Base-by-base conservation (phyloP, 2,329 filamentous ascomycete species). In the Microdochium bolleyi region DNA sequence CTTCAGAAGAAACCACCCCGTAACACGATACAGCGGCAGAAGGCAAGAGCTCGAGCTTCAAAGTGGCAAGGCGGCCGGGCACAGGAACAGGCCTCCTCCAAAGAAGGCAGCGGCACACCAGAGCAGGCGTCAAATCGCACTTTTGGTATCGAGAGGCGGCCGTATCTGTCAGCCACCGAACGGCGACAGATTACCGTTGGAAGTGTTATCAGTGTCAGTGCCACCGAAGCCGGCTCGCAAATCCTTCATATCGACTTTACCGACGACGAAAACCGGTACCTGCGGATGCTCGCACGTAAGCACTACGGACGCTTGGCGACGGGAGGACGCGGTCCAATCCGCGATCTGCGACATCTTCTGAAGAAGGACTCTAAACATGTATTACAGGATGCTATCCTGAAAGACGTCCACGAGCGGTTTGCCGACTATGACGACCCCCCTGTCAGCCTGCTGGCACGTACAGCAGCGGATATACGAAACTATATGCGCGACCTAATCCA, bases 401-500 rank as follows among this genome's bases (percentile, higher is more conserved):
- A 56, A 3, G 50, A 54, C n/a, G 57, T 63, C 52, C 50, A 51
- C 9, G 48, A 52, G 4, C 48, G 55, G 8, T 66, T 46, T 19
- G 21, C 19, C 10, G 41, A 7, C 5, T 19, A 66, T 48, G 22
- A 48, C 3, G 51, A 58, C 32, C 48, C 55, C 16, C 64, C 64
- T 3, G 32, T 48, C 2, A 55, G 52, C 8, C 34, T 64, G 14
- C 55, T 64, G 1, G 57, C 56, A 16, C 57, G 73, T 37, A 61
- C 61, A 2, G 48, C 53, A 5, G 52, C 58, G 0, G 73, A 73
- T 53, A 52, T 77, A 1, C 52, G 52, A 2, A 68, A 64, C 46
- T 71, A 75, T 25, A 53, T 77, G 0, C 48, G 52, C 3, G 74
- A 77, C 46, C 52, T 73, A 2, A 55, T 58, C 3, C 41, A 54